Conservation (phyloP, 1,284 basidiomycete genomes). For the Tranzscheliella williamsii region DNA sequence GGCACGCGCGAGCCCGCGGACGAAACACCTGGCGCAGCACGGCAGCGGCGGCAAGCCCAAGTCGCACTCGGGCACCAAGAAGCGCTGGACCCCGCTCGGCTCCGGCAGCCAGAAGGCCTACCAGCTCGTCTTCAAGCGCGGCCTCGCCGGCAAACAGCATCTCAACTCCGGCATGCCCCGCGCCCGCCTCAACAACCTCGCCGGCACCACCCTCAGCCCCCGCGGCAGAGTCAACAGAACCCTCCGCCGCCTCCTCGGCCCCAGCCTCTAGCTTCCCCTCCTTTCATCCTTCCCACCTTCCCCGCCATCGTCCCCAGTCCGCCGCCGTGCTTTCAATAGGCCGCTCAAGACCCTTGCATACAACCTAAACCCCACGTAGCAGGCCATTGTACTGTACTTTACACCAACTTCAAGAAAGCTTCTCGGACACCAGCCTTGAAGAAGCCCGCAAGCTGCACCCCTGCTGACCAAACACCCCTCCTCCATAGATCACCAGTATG, state of each 20-base stretch:
- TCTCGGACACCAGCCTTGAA: too few species aligned
- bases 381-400: too few species aligned
- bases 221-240: constrained; percentile 39
- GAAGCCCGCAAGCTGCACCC: too few species aligned
- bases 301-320: too few species aligned
- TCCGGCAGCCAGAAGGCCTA: constrained; percentile 37
- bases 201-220: constrained; percentile 32
- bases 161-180: constrained; percentile 53
- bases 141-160: constrained; percentile 43
- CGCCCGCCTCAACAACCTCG: constrained; percentile 41
- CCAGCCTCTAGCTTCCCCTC: constrained; percentile 27
- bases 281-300: too few species aligned
- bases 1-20: constrained; percentile 16
- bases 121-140: constrained; percentile 43
- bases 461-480: too few species aligned
- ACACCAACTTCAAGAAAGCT: too few species aligned
- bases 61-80: constrained; percentile 50
- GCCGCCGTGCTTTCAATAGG: too few species aligned
- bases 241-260: constrained; percentile 46
- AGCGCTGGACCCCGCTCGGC: constrained; percentile 45
- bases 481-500: too few species aligned
- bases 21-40: constrained; percentile 34
- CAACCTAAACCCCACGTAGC: too few species aligned
- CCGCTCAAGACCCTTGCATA: too few species aligned
- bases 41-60: constrained; percentile 42